Conservation (phyloP, 139 green algal species). For the Chlorella sp. region DNA sequence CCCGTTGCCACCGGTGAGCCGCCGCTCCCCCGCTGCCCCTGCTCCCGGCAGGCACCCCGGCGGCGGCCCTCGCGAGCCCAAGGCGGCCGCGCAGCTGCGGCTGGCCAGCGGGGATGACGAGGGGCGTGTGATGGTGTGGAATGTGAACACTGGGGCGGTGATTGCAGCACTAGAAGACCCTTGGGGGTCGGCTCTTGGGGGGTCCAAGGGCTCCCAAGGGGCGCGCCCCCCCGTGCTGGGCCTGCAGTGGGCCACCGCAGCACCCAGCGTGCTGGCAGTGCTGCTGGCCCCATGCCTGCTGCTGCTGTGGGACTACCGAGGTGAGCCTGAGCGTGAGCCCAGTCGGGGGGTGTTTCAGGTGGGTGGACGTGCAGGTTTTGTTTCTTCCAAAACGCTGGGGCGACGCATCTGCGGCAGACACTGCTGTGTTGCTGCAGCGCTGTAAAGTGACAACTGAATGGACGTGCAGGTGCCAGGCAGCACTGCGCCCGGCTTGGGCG, state of each 20-base stretch:
- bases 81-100: slow-evolving; percentile 39
- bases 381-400: no score
- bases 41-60: slow-evolving; percentile 27
- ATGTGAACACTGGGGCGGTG: slow-evolving; percentile 58
- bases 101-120: slow-evolving; percentile 80
- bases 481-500: no score
- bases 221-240: slow-evolving; percentile 23
- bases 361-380: no score
- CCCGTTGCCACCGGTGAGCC: no score
- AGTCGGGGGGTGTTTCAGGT: no score
- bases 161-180: slow-evolving; percentile 64
- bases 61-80: slow-evolving; percentile 6
- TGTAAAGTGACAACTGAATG: no score
- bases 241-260: slow-evolving; percentile 72
- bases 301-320: slow-evolving; percentile 78
- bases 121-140: slow-evolving; percentile 81
- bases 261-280: slow-evolving; percentile 67
- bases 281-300: slow-evolving; percentile 70
- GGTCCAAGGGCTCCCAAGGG: not conserved
- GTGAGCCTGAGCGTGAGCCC: no score
- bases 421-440: not conserved
- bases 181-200: slow-evolving; percentile 1
- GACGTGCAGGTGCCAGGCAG: not conserved
- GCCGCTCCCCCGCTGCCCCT: no score
- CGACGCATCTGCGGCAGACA: no score